These are phyloP conservation scores for Plasmodium fragile DNA, from an alignment of 169 alveolate species.

Conservation along the genomic window DNA sequence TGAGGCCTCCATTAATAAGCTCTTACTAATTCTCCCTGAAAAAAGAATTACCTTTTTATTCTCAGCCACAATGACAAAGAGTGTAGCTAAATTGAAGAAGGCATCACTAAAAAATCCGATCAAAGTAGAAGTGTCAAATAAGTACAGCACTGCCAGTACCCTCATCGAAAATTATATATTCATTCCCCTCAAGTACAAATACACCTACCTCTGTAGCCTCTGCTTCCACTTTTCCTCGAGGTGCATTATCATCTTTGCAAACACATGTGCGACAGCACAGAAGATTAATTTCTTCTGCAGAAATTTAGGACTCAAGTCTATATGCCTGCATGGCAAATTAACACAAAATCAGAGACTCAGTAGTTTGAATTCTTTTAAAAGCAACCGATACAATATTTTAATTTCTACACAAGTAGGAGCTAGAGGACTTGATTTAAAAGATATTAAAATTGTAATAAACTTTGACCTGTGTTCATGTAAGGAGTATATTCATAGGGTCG, in stretches of 20 bases:
- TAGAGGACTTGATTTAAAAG: conserved; percentile 99
- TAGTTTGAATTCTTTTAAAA: conserved; percentile 94
- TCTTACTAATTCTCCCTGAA: conserved; percentile 92
- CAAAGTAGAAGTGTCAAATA: conserved; percentile 87
- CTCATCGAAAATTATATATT: conserved; percentile 94
- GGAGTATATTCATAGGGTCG: conserved; percentile 98
- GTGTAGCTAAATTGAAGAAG: conserved; percentile 96
- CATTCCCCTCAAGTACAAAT: conserved; percentile 95
- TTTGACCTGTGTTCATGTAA: conserved; percentile 98
- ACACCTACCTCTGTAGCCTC: conserved; percentile 92
- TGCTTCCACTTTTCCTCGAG: conserved; percentile 83
- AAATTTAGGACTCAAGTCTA: conserved; percentile 92
- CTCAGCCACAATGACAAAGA: conserved; percentile 99
- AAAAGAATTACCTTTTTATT: conserved; percentile 96
- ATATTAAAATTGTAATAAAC: conserved; percentile 97
- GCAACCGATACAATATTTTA: conserved; percentile 87
- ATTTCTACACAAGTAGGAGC: conserved; percentile 99
- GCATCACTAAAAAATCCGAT: conserved; percentile 97
- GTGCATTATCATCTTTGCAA: conserved; percentile 93
- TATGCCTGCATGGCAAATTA: conserved; percentile 97
- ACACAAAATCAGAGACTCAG: conserved; percentile 95
- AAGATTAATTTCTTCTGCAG: conserved; percentile 91
- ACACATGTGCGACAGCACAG: conserved; percentile 93
- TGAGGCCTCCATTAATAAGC: conserved; percentile 96
- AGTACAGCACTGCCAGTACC: conserved; percentile 94